Base-by-base conservation (phyloP, 2,329 filamentous ascomycete genomes). In the Verticillium nonalfalfae region DNA sequence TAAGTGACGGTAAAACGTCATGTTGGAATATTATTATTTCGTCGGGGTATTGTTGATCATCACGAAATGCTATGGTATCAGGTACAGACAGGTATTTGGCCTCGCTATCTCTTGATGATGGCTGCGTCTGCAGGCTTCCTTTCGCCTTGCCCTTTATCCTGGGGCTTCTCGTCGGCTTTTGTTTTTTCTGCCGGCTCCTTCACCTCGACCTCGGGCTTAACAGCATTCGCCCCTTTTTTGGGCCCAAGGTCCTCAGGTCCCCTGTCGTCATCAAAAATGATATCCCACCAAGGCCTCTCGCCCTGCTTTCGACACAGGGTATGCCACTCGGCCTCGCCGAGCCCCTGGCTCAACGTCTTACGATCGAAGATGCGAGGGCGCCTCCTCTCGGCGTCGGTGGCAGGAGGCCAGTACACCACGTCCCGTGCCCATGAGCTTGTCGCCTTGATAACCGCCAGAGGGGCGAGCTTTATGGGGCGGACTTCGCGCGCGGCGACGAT, bases 231-330 rank as follows among this genome's bases (percentile, higher is more conserved):
- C n/a, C 10, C 54, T 13, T 56, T 11, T 18, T 50, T 50, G 7
- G 45, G 45, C 18, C 45, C 45, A 7, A 50, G 54, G 2, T 7
- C 54, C 33, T 34, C 26, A 21, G 54, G 54, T 9, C 62, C 63
- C 39, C 61, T 61, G 2, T 64, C 66, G 58, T 68, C 69, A 40
- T 74, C 71, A 45, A 74, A 73, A 4, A 76, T 65, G 7, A 64
- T 70, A 11, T 75, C 70, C 73, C 73, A 76, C 5, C 62, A 54
- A 69, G 68, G 10, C 4, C 61, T 36, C 70, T 68, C 10, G 67
- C 70, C 57, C 57, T 68, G 63, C 13, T 54, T 56, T n/a, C 66
- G 50, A 39, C 66, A 60, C 68, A 74, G 7, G 64, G 62, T 7
- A 55, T 68, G 35, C 60, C 61, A 62, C 6, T 59, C 57, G 60